Evolutionary conservation across 768 basidiomycete genomes (phyloP).

Genomic region (Kwoniella bestiolae): DNA sequence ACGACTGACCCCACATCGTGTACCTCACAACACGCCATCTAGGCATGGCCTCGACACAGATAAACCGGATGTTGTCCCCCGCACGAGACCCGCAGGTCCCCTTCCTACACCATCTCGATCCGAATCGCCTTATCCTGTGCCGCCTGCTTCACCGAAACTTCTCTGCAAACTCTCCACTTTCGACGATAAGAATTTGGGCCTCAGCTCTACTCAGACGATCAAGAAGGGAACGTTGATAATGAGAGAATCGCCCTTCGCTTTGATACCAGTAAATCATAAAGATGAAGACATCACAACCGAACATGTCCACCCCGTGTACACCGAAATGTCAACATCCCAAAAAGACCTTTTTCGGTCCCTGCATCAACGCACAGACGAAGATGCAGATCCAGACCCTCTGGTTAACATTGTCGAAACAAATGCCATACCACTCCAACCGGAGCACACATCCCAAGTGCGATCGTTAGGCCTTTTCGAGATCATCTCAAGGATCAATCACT

Average conservation of each 20-base stretch:
- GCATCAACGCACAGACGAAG: background rate
- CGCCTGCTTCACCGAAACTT: too few species aligned
- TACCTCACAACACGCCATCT: too few species aligned
- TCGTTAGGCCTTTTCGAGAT: conserved; percentile 13
- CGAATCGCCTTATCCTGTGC: background rate
- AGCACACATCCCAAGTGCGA: background rate
- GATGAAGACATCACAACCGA: conserved; percentile 1
- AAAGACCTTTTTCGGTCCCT: background rate
- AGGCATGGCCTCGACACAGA: background rate
- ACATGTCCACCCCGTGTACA: background rate
- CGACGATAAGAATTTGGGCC: conserved; percentile 3
- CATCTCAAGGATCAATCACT: conserved; percentile 22
- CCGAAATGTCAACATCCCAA: background rate
- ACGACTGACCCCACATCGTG: too few species aligned
- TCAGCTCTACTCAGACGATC: background rate
- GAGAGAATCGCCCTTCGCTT: conserved; percentile 3
- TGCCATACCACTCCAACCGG: conserved; percentile 10
- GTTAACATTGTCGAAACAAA: conserved; percentile 23
- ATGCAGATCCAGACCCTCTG: background rate
- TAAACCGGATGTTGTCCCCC: background rate
- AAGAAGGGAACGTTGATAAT: conserved; percentile 8
- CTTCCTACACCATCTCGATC: conserved; percentile 5
- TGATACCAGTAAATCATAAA: background rate
- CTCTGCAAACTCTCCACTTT: background rate
- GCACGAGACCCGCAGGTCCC: background rate